phyloP scores from a whole-genome alignment of 352 stramenopile species.

The Phytopythium mirpurense region DNA sequence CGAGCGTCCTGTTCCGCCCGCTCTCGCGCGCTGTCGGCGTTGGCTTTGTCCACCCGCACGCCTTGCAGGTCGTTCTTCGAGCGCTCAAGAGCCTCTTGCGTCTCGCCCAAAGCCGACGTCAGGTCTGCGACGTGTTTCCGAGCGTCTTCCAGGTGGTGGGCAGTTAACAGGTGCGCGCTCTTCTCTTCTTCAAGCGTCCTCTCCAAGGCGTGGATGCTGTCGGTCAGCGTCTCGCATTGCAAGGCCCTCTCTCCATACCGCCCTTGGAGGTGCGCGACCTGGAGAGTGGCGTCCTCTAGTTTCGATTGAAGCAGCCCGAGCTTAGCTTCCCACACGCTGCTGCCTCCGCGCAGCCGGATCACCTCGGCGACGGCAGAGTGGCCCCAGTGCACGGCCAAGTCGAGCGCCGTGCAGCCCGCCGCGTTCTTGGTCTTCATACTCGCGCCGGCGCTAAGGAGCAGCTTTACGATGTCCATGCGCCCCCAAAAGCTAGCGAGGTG shows the following conservation, averaged over 20 bases:
- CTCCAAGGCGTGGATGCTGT: conserved; percentile 34
- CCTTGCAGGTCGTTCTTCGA: conserved; percentile 19
- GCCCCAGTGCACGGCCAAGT: conserved; percentile 71
- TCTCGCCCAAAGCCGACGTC: conserved; percentile 2
- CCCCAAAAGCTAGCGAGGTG: conserved; percentile 75
- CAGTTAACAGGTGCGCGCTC: conserved; percentile 15
- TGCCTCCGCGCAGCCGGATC: conserved; percentile 53
- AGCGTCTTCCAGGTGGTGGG: conserved; percentile 8
- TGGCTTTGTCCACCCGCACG: conserved; percentile 24
- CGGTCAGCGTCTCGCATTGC: conserved; percentile 9
- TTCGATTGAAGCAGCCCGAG: conserved; percentile 57
- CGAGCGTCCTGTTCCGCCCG: conserved; percentile 19
- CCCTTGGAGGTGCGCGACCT: conserved; percentile 5
- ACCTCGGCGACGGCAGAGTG: conserved; percentile 66
- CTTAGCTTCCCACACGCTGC: conserved; percentile 75
- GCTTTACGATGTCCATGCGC: conserved; percentile 53
- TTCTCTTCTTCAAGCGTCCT: conserved; percentile 44
- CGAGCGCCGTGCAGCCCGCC: conserved; percentile 55
- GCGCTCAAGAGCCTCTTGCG: conserved; percentile 7
- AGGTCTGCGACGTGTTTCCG: conserved; percentile 9
- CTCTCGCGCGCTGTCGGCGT: conserved; percentile 20
- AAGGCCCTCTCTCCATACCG: conserved; percentile 21
- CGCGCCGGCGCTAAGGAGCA: conserved; percentile 48
- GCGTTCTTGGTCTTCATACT: conserved; percentile 75
- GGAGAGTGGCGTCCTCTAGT: conserved; percentile 46